phyloP scores from a whole-genome alignment of 345 rosid genomes.

The Geranium rotundifolium region DNA sequence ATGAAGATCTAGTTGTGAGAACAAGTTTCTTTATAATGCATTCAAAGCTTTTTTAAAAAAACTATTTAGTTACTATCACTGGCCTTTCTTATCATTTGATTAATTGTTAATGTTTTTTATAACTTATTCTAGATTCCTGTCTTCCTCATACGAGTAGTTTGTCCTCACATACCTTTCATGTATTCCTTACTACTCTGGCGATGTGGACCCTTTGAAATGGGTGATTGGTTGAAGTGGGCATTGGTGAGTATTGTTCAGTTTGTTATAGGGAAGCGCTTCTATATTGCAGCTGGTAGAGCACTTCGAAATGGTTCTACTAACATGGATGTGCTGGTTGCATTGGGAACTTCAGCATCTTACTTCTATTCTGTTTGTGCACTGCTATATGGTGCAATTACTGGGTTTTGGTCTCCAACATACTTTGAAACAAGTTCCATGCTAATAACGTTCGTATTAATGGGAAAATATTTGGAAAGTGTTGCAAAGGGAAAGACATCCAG shows the following conservation, averaged over 20 bases:
- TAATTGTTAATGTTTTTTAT: slow-evolving; percentile 1
- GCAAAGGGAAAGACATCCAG: slow-evolving; percentile 98
- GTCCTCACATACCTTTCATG: slow-evolving; percentile 74
- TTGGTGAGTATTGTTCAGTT: slow-evolving; percentile 85
- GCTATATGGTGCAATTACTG: slow-evolving; percentile 87
- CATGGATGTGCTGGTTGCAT: slow-evolving; percentile 96
- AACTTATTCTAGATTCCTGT: slow-evolving; percentile 75
- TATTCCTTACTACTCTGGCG: slow-evolving; percentile 67
- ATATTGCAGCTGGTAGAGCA: slow-evolving; percentile 93
- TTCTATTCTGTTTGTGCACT: slow-evolving; percentile 93
- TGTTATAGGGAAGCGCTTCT: slow-evolving; percentile 94
- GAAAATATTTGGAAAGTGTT: slow-evolving; percentile 90
- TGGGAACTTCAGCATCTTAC: slow-evolving; percentile 94
- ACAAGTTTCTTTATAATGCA: too few relatives aligned
- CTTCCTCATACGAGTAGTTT: slow-evolving; percentile 77
- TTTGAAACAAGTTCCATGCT: slow-evolving; percentile 98
- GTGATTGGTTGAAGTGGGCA: slow-evolving; percentile 98
- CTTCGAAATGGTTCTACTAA: slow-evolving; percentile 97
- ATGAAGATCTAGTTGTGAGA: too few relatives aligned
- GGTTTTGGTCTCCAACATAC: slow-evolving; percentile 92
- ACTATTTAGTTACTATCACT: background rate
- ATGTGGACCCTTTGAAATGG: slow-evolving; percentile 91
- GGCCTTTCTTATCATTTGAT: slow-evolving; percentile 9
- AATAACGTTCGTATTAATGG: slow-evolving; percentile 90
- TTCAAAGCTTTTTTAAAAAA: background rate